Evolutionary conservation across 2,329 filamentous ascomycete species (phyloP).

Genomic region (Hypoxylon sp.): DNA sequence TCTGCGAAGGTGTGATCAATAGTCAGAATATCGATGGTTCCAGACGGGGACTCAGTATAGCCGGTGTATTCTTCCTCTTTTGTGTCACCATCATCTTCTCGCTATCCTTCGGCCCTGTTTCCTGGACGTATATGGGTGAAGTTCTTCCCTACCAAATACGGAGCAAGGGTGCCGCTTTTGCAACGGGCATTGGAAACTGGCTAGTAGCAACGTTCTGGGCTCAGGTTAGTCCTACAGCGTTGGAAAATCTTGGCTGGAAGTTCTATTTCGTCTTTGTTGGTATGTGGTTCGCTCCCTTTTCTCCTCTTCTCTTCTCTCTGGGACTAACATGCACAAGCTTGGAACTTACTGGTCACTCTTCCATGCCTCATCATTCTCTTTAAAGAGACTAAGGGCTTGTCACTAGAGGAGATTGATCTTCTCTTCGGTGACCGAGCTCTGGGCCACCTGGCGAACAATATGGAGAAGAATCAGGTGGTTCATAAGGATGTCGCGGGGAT

Average conservation of each 20-base stretch:
- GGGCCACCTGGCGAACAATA: neutral
- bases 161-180: neutral
- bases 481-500: neutral
- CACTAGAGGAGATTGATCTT: neutral
- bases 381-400: neutral
- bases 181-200: neutral
- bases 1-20: neutral
- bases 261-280: slow-evolving; percentile 1
- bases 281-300: neutral
- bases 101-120: neutral
- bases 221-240: neutral
- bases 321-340: neutral
- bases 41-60: neutral
- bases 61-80: neutral
- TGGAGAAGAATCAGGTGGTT: neutral
- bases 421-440: neutral
- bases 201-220: neutral
- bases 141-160: neutral
- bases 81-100: neutral
- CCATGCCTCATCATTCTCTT: neutral
- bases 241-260: neutral
- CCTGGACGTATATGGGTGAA: neutral
- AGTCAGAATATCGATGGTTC: neutral
- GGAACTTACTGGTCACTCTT: neutral
- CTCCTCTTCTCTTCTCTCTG: too few relatives aligned